Conservation (phyloP, 2,329 filamentous ascomycete genomes). For the Pestalotiopsis sp. region DNA sequence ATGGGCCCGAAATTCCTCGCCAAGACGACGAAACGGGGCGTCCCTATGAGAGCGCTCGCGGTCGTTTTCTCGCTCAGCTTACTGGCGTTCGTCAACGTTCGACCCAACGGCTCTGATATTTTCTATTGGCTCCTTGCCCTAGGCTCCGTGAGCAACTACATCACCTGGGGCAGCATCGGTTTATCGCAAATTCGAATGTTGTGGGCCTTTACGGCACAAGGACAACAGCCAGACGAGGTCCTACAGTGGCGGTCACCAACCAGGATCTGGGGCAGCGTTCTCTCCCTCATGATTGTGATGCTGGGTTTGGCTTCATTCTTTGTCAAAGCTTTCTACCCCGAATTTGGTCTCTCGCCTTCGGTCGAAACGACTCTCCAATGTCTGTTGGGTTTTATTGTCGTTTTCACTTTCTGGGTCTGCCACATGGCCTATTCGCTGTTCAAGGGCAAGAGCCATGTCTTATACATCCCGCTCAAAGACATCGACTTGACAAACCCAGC, state of each 20-base stretch:
- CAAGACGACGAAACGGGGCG: constrained; percentile 26
- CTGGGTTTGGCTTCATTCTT: no score
- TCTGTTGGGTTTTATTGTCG: no score
- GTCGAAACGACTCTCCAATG: no score
- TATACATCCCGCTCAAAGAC: no score
- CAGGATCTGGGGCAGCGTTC: constrained; percentile 30
- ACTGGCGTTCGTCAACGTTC: constrained; percentile 45
- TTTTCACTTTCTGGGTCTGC: no score
- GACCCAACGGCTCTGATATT: constrained; percentile 35
- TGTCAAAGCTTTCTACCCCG: no score
- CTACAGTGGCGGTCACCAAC: constrained; percentile 24
- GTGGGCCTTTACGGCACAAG: constrained; percentile 39
- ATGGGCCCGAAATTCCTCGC: constrained; percentile 34
- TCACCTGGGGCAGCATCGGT: constrained; percentile 51
- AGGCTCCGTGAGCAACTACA: constrained; percentile 45
- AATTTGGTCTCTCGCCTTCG: no score
- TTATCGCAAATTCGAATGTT: constrained; percentile 48
- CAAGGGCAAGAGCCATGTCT: no score
- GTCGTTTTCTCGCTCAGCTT: constrained; percentile 41
- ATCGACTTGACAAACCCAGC: no score
- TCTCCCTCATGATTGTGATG: constrained; percentile 21
- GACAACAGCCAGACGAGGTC: constrained; percentile 34
- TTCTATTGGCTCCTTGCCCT: constrained; percentile 50
- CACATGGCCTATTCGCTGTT: no score
- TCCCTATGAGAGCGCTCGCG: constrained; percentile 43